Percentiles rank a stretch among this genome's conserved stretches.
Conservation (phyloP, 2,329 filamentous ascomycete species). For the Monosporascus sp. region DNA sequence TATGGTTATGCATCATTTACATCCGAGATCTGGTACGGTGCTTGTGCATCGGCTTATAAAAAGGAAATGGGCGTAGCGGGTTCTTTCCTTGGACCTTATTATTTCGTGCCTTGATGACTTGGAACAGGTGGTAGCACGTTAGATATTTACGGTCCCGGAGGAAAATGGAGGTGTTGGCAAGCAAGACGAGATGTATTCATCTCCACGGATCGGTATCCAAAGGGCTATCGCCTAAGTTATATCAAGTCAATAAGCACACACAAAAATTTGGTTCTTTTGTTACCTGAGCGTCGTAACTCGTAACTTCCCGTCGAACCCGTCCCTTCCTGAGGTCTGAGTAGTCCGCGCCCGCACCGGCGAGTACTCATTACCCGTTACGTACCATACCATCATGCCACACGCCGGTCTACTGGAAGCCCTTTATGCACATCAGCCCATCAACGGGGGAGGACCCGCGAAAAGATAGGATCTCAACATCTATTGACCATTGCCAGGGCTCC, state of each 20-base stretch:
- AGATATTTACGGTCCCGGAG: background rate
- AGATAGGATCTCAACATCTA: conserved; percentile 5
- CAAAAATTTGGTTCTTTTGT: background rate
- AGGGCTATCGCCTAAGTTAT: background rate
- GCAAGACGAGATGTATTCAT: too few species aligned
- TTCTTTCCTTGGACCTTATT: background rate
- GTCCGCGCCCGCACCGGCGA: too few species aligned
- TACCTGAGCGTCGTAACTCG: background rate
- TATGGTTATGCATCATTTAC: background rate
- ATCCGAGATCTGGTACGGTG: background rate
- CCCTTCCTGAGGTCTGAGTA: too few species aligned
- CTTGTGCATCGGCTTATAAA: background rate
- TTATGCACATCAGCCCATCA: too few species aligned
- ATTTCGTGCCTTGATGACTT: background rate
- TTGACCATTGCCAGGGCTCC: conserved; percentile 11
- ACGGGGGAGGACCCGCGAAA: too few species aligned
- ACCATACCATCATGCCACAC: too few species aligned
- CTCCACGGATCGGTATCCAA: too few species aligned
- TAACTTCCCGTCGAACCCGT: background rate
- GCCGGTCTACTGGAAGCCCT: too few species aligned
- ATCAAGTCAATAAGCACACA: too few species aligned
- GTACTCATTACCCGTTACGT: too few species aligned
- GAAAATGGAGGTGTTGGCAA: background rate
- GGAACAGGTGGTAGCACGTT: too few species aligned
- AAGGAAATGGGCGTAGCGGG: background rate